Conservation (phyloP, 2,329 filamentous ascomycete genomes). For the Ceratocystiopsis sp. region DNA sequence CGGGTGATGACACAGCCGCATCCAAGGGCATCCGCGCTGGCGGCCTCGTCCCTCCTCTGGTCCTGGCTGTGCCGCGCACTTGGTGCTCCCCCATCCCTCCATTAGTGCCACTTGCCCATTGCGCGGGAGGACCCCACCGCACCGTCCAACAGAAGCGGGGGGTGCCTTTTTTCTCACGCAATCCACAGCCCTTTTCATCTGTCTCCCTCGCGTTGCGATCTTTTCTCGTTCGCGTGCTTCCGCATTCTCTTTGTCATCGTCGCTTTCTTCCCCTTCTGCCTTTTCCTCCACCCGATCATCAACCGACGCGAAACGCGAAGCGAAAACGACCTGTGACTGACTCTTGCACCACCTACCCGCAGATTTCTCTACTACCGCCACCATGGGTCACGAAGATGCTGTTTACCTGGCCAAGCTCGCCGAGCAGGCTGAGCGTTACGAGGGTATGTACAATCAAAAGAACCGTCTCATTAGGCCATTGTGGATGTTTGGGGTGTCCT, state of each 20-base stretch:
- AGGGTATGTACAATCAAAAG: constrained; percentile 47
- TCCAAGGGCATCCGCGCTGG: too few species aligned
- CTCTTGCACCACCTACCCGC: too few species aligned
- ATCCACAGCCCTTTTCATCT: not conserved
- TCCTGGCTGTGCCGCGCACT: too few species aligned
- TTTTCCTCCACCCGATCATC: not conserved
- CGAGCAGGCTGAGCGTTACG: constrained; percentile 99
- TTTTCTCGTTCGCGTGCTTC: constrained; percentile 4
- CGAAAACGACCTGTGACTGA: not conserved
- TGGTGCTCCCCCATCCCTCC: too few species aligned
- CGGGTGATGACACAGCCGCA: too few species aligned
- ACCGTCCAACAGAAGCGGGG: too few species aligned
- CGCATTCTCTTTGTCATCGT: not conserved
- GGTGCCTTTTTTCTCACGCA: too few species aligned
- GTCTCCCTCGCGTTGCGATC: not conserved
- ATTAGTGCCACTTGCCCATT: too few species aligned
- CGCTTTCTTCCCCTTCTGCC: not conserved
- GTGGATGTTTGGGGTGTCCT: too few species aligned
- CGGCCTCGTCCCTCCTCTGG: too few species aligned
- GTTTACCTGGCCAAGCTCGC: constrained; percentile 99
- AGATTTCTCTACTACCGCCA: constrained; percentile 24
- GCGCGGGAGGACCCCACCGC: too few species aligned
- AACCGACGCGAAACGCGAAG: not conserved
- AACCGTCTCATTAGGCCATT: not conserved
- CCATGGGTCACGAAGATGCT: constrained; percentile 98